phyloP scores from a whole-genome alignment of 2,329 filamentous ascomycete genomes.

The Talaromyces sp. region DNA sequence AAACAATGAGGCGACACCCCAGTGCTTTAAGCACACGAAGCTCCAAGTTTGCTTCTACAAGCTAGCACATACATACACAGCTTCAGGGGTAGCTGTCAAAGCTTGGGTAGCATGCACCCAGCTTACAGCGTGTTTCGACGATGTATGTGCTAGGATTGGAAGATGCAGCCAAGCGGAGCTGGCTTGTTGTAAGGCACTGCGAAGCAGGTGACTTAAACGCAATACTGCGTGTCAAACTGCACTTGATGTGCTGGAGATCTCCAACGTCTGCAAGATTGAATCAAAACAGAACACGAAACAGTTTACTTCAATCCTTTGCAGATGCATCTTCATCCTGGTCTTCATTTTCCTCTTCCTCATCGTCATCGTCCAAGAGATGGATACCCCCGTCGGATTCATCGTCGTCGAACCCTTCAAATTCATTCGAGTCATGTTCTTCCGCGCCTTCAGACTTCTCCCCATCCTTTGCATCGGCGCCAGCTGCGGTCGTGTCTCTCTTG shows the following conservation, averaged over 20 bases:
- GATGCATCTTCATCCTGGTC: not conserved
- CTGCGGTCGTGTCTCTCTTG: slow-evolving; percentile 54
- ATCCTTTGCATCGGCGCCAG: slow-evolving; percentile 33
- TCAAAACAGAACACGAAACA: not conserved
- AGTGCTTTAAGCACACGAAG: not conserved
- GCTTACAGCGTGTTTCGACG: not conserved
- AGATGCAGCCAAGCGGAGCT: slow-evolving; percentile 7
- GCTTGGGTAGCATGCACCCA: not conserved
- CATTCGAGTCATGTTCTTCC: slow-evolving; percentile 15
- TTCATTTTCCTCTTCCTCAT: slow-evolving; percentile 2
- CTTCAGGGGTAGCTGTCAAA: not conserved
- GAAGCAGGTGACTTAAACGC: not conserved
- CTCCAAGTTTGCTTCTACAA: not conserved
- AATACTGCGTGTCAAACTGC: slow-evolving; percentile 5
- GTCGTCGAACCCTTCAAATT: slow-evolving; percentile 19
- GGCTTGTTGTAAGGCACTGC: not conserved
- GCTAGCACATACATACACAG: slow-evolving; percentile 7
- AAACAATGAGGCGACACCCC: slow-evolving; percentile 4
- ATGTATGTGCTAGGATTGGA: not conserved
- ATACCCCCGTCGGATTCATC: slow-evolving; percentile 38
- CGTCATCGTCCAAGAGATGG: slow-evolving; percentile 18
- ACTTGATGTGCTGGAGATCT: slow-evolving; percentile 38
- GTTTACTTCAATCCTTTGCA: not conserved
- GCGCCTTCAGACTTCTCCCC: slow-evolving; percentile 32
- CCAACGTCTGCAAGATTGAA: not conserved